Conservation (phyloP, 768 basidiomycete species). For the Asterophora parasitica region DNA sequence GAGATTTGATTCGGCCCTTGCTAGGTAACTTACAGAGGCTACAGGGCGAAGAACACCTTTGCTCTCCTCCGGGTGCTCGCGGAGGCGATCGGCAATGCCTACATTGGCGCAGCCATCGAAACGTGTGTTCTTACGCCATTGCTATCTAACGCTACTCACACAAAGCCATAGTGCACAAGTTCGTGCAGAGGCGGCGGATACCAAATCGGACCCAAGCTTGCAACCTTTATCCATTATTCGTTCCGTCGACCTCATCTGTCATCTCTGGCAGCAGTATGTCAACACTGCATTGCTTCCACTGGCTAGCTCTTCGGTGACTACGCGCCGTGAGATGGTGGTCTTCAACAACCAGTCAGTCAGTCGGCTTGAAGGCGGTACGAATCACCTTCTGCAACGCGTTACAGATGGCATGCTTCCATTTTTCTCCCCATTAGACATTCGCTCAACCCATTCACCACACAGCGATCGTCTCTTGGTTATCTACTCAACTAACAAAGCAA, state of each 20-base stretch:
- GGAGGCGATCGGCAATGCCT: constrained; percentile 77
- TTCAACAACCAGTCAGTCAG: constrained; percentile 88
- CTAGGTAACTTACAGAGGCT: constrained; percentile 1
- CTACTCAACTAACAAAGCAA: constrained; percentile 78
- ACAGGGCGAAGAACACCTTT: constrained; percentile 85
- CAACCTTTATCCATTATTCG: constrained; percentile 61
- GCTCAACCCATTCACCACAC: neutral
- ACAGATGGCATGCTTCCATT: constrained; percentile 60
- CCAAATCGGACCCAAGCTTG: constrained; percentile 77
- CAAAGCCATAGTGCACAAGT: constrained; percentile 53
- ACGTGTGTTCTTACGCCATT: constrained; percentile 53
- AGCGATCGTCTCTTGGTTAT: constrained; percentile 76
- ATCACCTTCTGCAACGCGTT: constrained; percentile 72
- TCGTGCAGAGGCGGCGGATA: constrained; percentile 68
- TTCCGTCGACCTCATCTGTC: constrained; percentile 80
- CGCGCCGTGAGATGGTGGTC: constrained; percentile 86
- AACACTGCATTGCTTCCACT: constrained; percentile 87
- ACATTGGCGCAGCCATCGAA: constrained; percentile 88
- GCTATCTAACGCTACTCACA: constrained; percentile 4
- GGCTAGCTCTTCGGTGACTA: constrained; percentile 78
- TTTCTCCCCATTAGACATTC: constrained; percentile 1
- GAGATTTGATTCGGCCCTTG: neutral
- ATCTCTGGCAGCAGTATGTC: constrained; percentile 96
- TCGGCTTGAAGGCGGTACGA: constrained; percentile 79
- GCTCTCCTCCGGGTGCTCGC: constrained; percentile 78